phyloP scores from a whole-genome alignment of 2,329 filamentous ascomycete species.

The Colletotrichum ledebouriae region DNA sequence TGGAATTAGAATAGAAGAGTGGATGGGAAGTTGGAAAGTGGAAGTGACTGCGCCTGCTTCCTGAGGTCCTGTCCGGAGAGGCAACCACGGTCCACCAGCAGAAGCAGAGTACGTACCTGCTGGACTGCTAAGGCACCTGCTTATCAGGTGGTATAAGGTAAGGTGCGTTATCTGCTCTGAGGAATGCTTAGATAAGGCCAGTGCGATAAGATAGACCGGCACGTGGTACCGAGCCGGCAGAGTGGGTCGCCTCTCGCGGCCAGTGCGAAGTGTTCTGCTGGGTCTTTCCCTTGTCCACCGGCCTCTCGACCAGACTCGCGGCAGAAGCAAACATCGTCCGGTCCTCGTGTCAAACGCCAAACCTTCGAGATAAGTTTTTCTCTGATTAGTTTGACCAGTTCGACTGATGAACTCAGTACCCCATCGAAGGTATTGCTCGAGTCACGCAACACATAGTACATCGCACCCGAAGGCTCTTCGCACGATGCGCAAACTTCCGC shows the following conservation, averaged over 20 bases:
- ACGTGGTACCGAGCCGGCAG: constrained; percentile 6
- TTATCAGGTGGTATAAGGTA: too few species aligned
- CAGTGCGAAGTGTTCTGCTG: not conserved
- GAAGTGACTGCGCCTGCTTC: not conserved
- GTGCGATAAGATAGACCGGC: not conserved
- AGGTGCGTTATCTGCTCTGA: constrained; percentile 6
- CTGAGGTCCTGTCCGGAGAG: not conserved
- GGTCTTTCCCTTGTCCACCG: constrained; percentile 9
- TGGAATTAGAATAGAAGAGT: not conserved
- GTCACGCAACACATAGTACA: not conserved
- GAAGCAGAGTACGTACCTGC: not conserved
- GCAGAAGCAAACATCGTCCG: constrained; percentile 9
- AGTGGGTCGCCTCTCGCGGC: not conserved
- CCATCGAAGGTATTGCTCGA: not conserved
- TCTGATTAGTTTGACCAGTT: not conserved
- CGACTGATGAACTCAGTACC: not conserved
- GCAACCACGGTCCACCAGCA: not conserved
- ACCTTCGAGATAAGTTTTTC: not conserved
- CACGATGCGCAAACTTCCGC: not conserved
- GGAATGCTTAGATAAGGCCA: constrained; percentile 7
- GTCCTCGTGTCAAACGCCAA: constrained; percentile 1
- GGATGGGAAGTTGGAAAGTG: not conserved
- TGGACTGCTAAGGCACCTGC: too few species aligned
- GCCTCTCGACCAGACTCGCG: constrained; percentile 3
- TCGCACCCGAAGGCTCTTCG: not conserved